phyloP scores from a whole-genome alignment of 2,329 filamentous ascomycete genomes.

The Chaetomiaceae sp. region DNA sequence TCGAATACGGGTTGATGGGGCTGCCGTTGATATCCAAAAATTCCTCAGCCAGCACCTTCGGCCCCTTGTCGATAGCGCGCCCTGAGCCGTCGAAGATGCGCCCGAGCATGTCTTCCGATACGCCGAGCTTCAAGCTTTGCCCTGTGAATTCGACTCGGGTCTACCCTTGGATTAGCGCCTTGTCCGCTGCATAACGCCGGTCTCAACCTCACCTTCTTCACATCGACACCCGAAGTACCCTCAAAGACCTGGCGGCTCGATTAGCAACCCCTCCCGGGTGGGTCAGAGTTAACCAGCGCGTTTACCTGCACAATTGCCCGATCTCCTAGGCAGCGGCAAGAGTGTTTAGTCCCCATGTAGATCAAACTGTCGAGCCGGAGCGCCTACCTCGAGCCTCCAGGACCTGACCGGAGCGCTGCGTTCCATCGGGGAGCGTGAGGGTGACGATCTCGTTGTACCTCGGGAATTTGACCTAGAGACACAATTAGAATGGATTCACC shows the following conservation, averaged over 20 bases:
- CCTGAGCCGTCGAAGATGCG: constrained; percentile 98
- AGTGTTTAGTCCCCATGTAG: constrained; percentile 1
- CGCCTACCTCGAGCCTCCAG: constrained; percentile 85
- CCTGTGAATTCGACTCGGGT: constrained; percentile 97
- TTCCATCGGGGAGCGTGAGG: constrained; percentile 90
- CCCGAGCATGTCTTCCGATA: constrained; percentile 98
- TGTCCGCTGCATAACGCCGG: background rate
- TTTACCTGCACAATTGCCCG: constrained; percentile 89
- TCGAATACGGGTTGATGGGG: constrained; percentile 96
- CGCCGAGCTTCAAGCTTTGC: constrained; percentile 94
- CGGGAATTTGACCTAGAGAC: constrained; percentile 83
- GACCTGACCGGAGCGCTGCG: constrained; percentile 88
- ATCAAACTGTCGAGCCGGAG: constrained; percentile 10
- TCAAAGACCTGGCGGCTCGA: constrained; percentile 72
- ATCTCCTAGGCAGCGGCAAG: constrained; percentile 65
- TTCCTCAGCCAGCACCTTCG: constrained; percentile 95
- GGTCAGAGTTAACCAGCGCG: background rate
- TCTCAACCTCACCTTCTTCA: constrained; percentile 73
- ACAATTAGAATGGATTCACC: constrained; percentile 22
- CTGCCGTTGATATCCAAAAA: constrained; percentile 99
- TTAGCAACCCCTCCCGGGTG: constrained; percentile 20
- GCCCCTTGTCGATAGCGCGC: constrained; percentile 96
- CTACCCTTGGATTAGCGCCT: constrained; percentile 40
- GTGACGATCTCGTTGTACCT: constrained; percentile 97
- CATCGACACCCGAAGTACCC: constrained; percentile 93